Evolutionary conservation across 2,329 filamentous ascomycete genomes (phyloP).

Genomic region (Elsinoe ampelina): DNA sequence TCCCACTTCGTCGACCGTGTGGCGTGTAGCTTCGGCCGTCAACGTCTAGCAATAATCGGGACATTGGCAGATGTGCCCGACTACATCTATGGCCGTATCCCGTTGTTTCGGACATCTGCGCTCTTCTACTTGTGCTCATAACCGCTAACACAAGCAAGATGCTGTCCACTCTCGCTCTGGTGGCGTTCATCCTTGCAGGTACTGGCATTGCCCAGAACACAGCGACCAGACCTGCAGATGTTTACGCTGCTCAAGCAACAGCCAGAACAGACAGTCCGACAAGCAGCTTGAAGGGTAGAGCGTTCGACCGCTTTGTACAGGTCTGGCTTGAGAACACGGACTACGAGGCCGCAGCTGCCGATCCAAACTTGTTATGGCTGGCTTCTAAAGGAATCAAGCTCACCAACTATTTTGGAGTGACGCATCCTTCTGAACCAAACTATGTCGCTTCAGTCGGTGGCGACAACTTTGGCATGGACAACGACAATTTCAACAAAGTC

Average conservation of each 20-base stretch:
- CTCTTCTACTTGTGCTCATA: background rate
- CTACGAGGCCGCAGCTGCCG: conserved; percentile 54
- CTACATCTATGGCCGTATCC: background rate
- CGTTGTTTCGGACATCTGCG: background rate
- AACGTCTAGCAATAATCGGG: background rate
- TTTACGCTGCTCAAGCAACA: conserved; percentile 50
- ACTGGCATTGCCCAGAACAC: conserved; percentile 31
- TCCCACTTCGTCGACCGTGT: background rate
- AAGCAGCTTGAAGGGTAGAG: conserved; percentile 58
- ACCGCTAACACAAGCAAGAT: conserved; percentile 11
- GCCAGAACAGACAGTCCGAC: conserved; percentile 52
- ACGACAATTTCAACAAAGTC: conserved; percentile 52
- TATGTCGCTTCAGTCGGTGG: conserved; percentile 60
- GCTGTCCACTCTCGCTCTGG: conserved; percentile 19
- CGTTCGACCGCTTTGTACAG: conserved; percentile 61
- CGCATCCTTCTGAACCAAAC: conserved; percentile 68
- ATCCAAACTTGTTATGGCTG: conserved; percentile 52
- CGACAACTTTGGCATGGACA: conserved; percentile 63
- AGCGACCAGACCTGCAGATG: conserved; percentile 42
- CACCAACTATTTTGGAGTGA: conserved; percentile 44
- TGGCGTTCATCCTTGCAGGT: conserved; percentile 23
- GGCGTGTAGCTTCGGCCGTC: background rate
- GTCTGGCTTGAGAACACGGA: conserved; percentile 73
- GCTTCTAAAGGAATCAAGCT: conserved; percentile 55
- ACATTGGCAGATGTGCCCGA: background rate